phyloP scores from a whole-genome alignment of 192 early-diverging fungal species.

The Coemansia umbellata region DNA sequence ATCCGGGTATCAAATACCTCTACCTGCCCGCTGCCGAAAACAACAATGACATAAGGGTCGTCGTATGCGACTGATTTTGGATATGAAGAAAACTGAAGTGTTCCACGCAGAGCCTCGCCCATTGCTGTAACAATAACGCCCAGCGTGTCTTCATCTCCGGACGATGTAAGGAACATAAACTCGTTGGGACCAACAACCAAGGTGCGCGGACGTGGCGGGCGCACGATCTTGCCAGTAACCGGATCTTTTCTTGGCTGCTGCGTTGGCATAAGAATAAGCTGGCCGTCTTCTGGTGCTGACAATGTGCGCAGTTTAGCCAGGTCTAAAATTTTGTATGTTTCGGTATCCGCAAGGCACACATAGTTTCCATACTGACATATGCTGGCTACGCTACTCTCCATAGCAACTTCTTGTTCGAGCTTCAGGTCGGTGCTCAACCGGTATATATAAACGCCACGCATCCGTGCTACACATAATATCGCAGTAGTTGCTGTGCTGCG shows the following conservation, averaged over 20 bases:
- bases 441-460: constrained; percentile 37
- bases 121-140: constrained; percentile 49
- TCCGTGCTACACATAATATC: constrained; percentile 37
- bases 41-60: constrained; percentile 31
- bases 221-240: constrained; percentile 16
- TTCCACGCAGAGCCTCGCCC: constrained; percentile 49
- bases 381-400: constrained; percentile 30
- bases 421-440: constrained; percentile 19
- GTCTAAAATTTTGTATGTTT: constrained; percentile 46
- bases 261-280: constrained; percentile 39
- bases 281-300: constrained; percentile 7
- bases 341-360: constrained; percentile 44
- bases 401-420: constrained; percentile 35
- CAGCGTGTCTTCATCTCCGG: constrained; percentile 33
- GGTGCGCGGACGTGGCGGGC: constrained; percentile 45
- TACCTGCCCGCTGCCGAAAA: constrained; percentile 21
- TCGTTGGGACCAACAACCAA: constrained; percentile 44
- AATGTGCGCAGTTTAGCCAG: constrained; percentile 21
- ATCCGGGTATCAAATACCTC: constrained; percentile 39
- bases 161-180: constrained; percentile 48
- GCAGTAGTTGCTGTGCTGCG: constrained; percentile 4
- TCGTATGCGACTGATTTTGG: constrained; percentile 40
- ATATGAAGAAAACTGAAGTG: constrained; percentile 45
- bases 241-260: constrained; percentile 41
- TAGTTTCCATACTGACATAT: constrained; percentile 44